Base-by-base conservation (phyloP, 768 basidiomycete species). In the Lentinula sp. region DNA sequence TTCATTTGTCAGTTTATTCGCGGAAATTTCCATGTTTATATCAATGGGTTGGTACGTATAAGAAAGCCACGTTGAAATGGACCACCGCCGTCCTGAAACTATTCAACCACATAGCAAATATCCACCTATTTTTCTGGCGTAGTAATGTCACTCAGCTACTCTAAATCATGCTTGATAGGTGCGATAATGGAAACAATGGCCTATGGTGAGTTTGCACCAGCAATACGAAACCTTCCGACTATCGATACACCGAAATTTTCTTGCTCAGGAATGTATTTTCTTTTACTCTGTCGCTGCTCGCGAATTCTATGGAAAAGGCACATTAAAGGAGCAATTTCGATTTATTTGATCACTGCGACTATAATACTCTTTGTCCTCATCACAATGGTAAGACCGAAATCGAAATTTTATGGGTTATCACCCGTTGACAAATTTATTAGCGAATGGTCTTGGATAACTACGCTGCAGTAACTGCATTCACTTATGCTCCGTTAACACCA, bases 381-480 rank as follows among this genome's bases (percentile, higher is more conserved):
- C 35, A 65, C 64, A 21, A 61, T 65, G 61, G 64, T 56, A 28
- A 15, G 62, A 23, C 10, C 16, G 28, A 23, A 45, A 16, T 5
- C 28, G 11, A 9, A 31, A 16, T 49, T 2, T 4, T 16, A 7
- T 9, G 11, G 6, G 34, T 4, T 43, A 2, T 2, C 18, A 32
- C 15, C 16, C 18, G 28, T 28, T 32, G 46, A 48, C 6, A 5
- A n/a, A 35, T 11, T 21, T n/a, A 8, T 5, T 43, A 65, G 64
- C 57, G 64, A 13, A 65, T 65, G 64, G 62, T 59, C 1, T 60
- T 65, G 48, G 64, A 65, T 45, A 65, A 62, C 46, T 55, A 56
- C 5, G 61, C 49, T 5, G 39, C 60, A 5, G 64, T 65, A 13
- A 58, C 23, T 35, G 64, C 62, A 6, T 65, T 62, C 31, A 65